Percentiles rank a stretch among this genome's conserved stretches.
phyloP scores from a whole-genome alignment of 2,329 filamentous ascomycete species.

The Botrytis byssoidea region DNA sequence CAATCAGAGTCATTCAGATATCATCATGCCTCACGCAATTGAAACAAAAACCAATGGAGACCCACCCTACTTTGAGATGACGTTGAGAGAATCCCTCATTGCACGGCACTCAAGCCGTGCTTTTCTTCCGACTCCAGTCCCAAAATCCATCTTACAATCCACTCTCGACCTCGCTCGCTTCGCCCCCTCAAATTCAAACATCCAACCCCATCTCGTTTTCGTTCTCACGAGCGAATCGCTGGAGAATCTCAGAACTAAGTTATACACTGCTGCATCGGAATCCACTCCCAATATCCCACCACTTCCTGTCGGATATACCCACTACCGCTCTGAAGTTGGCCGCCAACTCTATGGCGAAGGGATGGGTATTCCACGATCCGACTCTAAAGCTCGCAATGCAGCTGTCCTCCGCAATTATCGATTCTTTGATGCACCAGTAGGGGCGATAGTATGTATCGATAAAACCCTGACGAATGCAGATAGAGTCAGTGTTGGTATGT shows the following conservation, averaged over 20 bases:
- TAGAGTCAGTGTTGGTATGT: constrained; percentile 14
- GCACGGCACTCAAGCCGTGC: constrained; percentile 12
- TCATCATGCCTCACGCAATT: constrained; percentile 1
- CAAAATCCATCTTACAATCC: constrained; percentile 10
- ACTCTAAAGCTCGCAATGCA: neutral
- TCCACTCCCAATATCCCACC: neutral
- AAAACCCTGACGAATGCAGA: neutral
- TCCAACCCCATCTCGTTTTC: constrained; percentile 6
- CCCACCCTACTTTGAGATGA: neutral
- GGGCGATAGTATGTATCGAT: constrained; percentile 17
- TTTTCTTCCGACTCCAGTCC: constrained; percentile 12
- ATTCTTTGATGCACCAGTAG: constrained; percentile 4
- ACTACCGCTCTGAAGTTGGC: constrained; percentile 16
- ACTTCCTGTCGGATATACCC: constrained; percentile 1
- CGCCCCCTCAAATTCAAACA: constrained; percentile 21
- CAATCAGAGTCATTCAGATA: neutral
- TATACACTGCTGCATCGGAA: neutral
- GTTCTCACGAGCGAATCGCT: neutral
- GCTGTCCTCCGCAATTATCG: constrained; percentile 10
- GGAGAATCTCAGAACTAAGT: neutral
- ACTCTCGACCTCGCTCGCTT: constrained; percentile 16
- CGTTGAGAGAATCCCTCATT: constrained; percentile 4
- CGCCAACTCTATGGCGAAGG: constrained; percentile 11
- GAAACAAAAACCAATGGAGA: neutral
- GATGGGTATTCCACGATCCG: neutral